Evolutionary conservation across 768 basidiomycete species (phyloP).

Genomic region (Psilocybe cyanescens): DNA sequence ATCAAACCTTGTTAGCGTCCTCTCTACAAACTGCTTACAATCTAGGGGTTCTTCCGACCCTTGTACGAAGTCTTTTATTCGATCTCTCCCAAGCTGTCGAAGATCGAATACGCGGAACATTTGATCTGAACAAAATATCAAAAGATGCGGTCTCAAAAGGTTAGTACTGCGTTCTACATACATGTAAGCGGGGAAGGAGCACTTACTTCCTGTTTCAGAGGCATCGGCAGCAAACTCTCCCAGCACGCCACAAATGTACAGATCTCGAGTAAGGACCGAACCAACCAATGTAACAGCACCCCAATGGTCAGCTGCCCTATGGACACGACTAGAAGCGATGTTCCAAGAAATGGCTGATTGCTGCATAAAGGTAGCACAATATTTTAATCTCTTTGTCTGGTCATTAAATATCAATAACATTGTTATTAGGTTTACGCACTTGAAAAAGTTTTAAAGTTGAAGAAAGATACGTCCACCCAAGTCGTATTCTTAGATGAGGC

Average conservation of each 20-base stretch:
- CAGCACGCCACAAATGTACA: conserved; percentile 63
- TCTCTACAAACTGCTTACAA: conserved; percentile 97
- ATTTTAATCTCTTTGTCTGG: neutral
- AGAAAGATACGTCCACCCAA: conserved; percentile 81
- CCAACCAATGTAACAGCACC: conserved; percentile 88
- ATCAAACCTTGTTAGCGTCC: conserved; percentile 89
- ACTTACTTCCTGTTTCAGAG: conserved; percentile 10
- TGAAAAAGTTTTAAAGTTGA: conserved; percentile 90
- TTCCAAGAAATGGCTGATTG: conserved; percentile 89
- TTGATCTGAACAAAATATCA: conserved; percentile 87
- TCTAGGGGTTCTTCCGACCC: conserved; percentile 78
- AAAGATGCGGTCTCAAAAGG: conserved; percentile 82
- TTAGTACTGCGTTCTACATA: conserved; percentile 36
- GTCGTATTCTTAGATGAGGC: conserved; percentile 88
- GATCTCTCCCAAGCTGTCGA: conserved; percentile 88
- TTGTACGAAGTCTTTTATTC: conserved; percentile 77
- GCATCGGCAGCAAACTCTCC: conserved; percentile 24
- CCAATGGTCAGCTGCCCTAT: conserved; percentile 83
- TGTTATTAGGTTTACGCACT: conserved; percentile 82
- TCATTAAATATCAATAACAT: neutral
- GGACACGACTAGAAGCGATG: conserved; percentile 79
- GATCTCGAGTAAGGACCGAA: conserved; percentile 86
- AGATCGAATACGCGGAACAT: conserved; percentile 76
- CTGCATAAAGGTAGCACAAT: conserved; percentile 74
- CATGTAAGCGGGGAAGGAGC: conserved; percentile 14